Base-by-base conservation (phyloP, 129 eudicot genomes). In the Erigeron canadensis region DNA sequence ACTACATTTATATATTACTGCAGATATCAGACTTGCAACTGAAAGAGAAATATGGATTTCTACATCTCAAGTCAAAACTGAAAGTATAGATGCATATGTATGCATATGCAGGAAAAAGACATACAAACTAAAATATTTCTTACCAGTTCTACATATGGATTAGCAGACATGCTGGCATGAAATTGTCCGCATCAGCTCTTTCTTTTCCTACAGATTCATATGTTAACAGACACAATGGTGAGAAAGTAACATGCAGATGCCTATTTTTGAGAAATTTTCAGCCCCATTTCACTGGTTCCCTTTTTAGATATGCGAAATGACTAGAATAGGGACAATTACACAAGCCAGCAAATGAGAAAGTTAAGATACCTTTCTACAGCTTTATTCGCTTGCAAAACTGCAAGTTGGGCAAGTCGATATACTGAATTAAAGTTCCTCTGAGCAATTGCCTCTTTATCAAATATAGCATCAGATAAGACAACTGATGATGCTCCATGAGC, bases 381-480 rank as follows among this genome's bases (percentile, higher is more conserved):
- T 81, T 79, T 68, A 71, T 48, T 75, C 50, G 51, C 95, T 63
- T 44, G 74, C 22, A 62, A 86, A 65, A 87, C 77, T 71, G 96
- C 96, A 55, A 70, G 70, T 58, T 72, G 59, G 48, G 98, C 94
- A 41, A 84, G 91, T 46, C 70, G 88, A 79, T 77, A 54, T 48
- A 92, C 68, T 55, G 54, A 63, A 65, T 19, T 71, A 28, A 86
- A 89, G 64, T 92, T 74, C 55, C 79, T 75, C 73, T 85, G 83
- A 71, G 73, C 68, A 85, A 92, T 83, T 19, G 98, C 95, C 77
- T 85, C 80, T 84, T 86, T 89, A 17, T 83, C 85, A 71, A 92
- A 92, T 64, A 92, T 92, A 75, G 96, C 96, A 85, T 92, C 91
- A 51, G 98, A 92, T 59, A 92, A 54, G 73, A 92, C 88, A 73